These are phyloP conservation scores for Russula sp. DNA, from an alignment of 768 basidiomycete genomes.

Conservation along the genomic window DNA sequence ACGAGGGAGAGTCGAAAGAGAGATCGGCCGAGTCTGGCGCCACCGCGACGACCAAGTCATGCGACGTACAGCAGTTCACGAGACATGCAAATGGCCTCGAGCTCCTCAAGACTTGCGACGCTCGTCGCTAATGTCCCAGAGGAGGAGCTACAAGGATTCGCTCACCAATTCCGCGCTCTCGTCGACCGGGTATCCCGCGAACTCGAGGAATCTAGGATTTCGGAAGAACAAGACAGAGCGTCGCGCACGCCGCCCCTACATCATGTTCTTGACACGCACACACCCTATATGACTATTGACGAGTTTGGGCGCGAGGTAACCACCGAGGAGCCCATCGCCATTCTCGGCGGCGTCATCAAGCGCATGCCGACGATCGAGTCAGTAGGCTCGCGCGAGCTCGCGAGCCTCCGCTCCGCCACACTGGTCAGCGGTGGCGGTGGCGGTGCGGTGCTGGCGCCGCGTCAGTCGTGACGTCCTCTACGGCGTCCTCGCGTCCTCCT, in stretches of 20 bases:
- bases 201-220: constrained; percentile 47
- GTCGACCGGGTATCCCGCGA: constrained; percentile 52
- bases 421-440: constrained; percentile 6
- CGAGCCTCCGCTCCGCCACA: constrained; percentile 32
- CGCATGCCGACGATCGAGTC: constrained; percentile 84
- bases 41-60: background rate
- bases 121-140: constrained; percentile 29
- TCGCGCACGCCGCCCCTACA: constrained; percentile 17
- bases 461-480: constrained; percentile 11
- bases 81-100: background rate
- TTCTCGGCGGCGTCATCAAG: constrained; percentile 61
- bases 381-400: constrained; percentile 61
- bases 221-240: constrained; percentile 34
- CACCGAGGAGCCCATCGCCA: constrained; percentile 51
- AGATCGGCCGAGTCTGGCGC: constrained; percentile 18
- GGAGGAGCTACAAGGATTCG: constrained; percentile 44
- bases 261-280: constrained; percentile 30
- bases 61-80: constrained; percentile 14
- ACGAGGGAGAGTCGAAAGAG: constrained; percentile 18
- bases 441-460: background rate
- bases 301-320: constrained; percentile 39
- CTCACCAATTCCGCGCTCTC: constrained; percentile 50
- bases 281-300: constrained; percentile 42
- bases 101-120: constrained; percentile 4
- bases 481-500: constrained; percentile 24